Evolutionary conservation across 768 basidiomycete genomes (phyloP), one percentile per base, ranked within the genome.

Genomic region (Albatrellus ellisii): DNA sequence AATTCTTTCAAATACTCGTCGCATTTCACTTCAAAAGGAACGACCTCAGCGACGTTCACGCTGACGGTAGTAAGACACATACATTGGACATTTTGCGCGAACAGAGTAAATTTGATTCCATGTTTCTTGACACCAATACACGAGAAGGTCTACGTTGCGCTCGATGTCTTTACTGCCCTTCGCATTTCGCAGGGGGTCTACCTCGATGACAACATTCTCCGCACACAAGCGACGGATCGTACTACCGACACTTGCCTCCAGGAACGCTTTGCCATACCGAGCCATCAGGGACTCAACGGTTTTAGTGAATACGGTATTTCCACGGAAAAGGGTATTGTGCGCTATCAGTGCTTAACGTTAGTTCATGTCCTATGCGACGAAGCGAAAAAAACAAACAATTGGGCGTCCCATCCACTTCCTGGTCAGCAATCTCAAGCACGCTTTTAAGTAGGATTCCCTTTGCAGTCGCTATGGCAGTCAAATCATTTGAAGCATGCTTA

Each of bases 21-120:
- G 73, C 62, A 89, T 69, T 53, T 88, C 87, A 34, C 87, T 89
- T 46, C 26, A 25, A 28, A 51, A 34, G 47, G 24, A 26, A 20
- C 41, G 17, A 33, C 44, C 42, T 32, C 39, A 32, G n/a, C 36
- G 46, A 53, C 17, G 41, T 21, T 26, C 9, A 25, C 17, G 22
- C 8, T 25, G 10, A 12, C 34, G 24, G 25, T 22, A 27, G 31
- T 6, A 46, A 25, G 33, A 33, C 11, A 69, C 81, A 38, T 56
- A 87, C 85, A 68, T 64, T 0, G 86, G 89, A 53, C 89, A 89
- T 53, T 81, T 73, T 7, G 62, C 60, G 41, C 85, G 66, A 22
- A 73, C 77, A 20, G 74, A 70, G 56, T 87, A 87, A 39, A 92
- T 89, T 38, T 79, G 70, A 32, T 71, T 72, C 87, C 88, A 89